These are phyloP conservation scores for Diaporthe batatas DNA, from an alignment of 2,329 filamentous ascomycete genomes.

Conservation along the genomic window DNA sequence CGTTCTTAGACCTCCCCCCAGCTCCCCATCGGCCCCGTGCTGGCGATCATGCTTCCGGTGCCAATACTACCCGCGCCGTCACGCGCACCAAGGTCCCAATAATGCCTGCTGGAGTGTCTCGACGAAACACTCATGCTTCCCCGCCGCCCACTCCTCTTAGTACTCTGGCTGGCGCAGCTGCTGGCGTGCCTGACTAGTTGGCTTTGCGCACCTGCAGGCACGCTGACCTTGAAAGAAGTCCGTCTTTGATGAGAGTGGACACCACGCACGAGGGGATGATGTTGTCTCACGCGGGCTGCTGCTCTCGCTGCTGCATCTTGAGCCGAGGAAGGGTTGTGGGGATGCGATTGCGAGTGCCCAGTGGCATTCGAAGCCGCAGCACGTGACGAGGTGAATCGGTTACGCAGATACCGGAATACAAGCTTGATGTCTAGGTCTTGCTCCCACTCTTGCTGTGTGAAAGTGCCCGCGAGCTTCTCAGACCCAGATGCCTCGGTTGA, in stretches of 20 bases:
- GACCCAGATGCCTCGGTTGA: slow-evolving; percentile 41
- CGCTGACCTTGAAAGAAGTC: slow-evolving; percentile 66
- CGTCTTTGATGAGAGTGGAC: slow-evolving; percentile 67
- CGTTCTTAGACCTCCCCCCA: slow-evolving; percentile 78
- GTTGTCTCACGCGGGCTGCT: slow-evolving; percentile 85
- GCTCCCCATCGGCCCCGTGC: slow-evolving; percentile 76
- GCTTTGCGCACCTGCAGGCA: slow-evolving; percentile 57
- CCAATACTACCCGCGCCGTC: slow-evolving; percentile 72
- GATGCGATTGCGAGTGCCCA: slow-evolving; percentile 60
- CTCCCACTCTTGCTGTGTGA: slow-evolving; percentile 90
- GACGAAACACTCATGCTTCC: slow-evolving; percentile 81
- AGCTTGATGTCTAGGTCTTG: slow-evolving; percentile 90
- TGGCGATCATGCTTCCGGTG: slow-evolving; percentile 78
- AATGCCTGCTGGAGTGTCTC: slow-evolving; percentile 85
- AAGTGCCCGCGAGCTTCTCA: slow-evolving; percentile 49
- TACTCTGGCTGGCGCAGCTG: slow-evolving; percentile 91
- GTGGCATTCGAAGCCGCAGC: slow-evolving; percentile 56
- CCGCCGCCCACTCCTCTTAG: slow-evolving; percentile 76
- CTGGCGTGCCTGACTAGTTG: slow-evolving; percentile 61
- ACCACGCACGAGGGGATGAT: slow-evolving; percentile 86
- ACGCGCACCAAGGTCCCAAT: slow-evolving; percentile 85
- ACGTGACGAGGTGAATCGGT: slow-evolving; percentile 73
- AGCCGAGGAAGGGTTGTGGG: slow-evolving; percentile 63
- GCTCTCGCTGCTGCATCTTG: slow-evolving; percentile 78
- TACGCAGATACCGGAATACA: slow-evolving; percentile 88